Conservation (phyloP, 2,329 filamentous ascomycete species). For the Fusarium anthophilum region DNA sequence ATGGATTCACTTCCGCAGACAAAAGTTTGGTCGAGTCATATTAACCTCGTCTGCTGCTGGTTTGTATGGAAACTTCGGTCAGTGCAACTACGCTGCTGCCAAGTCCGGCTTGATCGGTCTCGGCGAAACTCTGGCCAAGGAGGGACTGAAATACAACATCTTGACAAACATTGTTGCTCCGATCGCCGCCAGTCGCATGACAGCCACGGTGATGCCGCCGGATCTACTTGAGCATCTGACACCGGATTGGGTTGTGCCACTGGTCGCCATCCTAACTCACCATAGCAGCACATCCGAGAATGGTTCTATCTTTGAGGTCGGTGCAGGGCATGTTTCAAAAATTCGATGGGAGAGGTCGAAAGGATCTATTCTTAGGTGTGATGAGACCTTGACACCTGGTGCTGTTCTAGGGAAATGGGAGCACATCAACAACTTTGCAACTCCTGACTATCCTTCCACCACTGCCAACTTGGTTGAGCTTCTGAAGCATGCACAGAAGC, state of each 20-base stretch:
- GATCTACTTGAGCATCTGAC: not conserved
- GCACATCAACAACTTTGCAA: not conserved
- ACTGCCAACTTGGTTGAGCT: not conserved
- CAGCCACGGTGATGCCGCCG: not conserved
- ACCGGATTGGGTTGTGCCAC: not conserved
- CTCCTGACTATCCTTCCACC: not conserved
- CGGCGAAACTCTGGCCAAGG: not conserved
- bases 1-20: not conserved
- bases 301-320: not conserved
- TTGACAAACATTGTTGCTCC: not conserved
- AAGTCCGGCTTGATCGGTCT: not conserved
- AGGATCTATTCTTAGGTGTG: not conserved
- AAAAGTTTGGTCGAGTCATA: not conserved
- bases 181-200: not conserved
- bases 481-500: not conserved
- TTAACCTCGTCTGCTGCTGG: not conserved
- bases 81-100: not conserved
- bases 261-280: not conserved
- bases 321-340: not conserved
- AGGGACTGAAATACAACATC: not conserved
- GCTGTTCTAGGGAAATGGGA: not conserved
- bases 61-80: not conserved
- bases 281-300: not conserved
- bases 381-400: not conserved
- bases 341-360: not conserved